These are phyloP conservation scores for Colletotrichum siamense DNA, from an alignment of 2,329 filamentous ascomycete genomes.

Conservation along the genomic window DNA sequence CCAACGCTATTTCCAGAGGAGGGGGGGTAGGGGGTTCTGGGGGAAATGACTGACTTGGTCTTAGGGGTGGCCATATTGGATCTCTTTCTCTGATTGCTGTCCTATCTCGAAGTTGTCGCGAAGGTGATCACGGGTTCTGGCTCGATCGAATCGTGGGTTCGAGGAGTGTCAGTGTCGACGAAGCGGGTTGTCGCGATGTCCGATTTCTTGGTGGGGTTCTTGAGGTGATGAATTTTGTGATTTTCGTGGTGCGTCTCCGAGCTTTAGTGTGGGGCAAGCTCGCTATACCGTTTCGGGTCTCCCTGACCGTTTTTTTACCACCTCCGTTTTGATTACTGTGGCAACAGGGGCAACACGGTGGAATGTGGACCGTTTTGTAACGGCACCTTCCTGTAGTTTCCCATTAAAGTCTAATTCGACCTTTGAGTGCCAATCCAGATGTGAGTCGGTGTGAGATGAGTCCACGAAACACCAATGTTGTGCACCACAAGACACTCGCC, in stretches of 20 bases:
- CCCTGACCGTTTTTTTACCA: background rate
- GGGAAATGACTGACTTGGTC: slow-evolving; percentile 15
- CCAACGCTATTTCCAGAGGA: background rate
- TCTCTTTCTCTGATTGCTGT: background rate
- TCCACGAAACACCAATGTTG: background rate
- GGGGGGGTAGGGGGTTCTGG: background rate
- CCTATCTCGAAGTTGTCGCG: background rate
- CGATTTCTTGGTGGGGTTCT: slow-evolving; percentile 17
- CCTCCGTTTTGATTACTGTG: background rate
- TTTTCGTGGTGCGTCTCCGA: slow-evolving; percentile 23
- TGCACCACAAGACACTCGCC: background rate
- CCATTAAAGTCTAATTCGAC: background rate
- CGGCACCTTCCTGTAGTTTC: background rate
- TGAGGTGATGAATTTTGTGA: slow-evolving; percentile 19
- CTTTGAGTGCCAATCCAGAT: background rate
- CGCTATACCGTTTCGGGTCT: slow-evolving; percentile 3
- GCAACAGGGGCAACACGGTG: background rate
- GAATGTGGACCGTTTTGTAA: background rate
- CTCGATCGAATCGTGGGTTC: background rate
- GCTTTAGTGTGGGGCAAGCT: slow-evolving; percentile 4
- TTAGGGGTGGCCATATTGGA: slow-evolving; percentile 19
- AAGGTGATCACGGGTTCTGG: background rate
- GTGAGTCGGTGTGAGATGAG: background rate
- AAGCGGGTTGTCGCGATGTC: slow-evolving; percentile 20
- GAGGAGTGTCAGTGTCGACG: slow-evolving; percentile 7